Conservation (phyloP, 2,329 filamentous ascomycete species). For the Cryphonectria nitschkei region DNA sequence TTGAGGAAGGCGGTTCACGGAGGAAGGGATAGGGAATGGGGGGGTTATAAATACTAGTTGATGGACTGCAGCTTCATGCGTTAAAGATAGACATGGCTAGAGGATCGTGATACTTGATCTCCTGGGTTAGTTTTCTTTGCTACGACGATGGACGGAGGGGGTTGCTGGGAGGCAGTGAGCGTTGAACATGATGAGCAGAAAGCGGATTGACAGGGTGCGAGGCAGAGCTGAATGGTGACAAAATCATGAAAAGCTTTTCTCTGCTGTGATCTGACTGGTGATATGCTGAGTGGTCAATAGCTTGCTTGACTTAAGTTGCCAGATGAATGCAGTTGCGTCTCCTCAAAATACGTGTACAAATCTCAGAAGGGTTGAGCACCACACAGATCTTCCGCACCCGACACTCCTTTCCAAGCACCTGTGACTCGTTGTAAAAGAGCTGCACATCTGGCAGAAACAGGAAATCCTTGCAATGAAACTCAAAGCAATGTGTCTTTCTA, state of each 20-base stretch:
- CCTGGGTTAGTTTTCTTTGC: not conserved
- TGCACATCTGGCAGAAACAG: not conserved
- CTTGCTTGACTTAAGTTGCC: not conserved
- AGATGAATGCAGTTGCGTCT: not conserved
- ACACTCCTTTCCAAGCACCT: not conserved
- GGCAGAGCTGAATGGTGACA: not conserved
- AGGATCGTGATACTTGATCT: constrained; percentile 9
- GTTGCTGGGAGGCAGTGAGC: not conserved
- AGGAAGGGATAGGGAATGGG: not conserved
- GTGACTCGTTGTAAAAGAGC: not conserved
- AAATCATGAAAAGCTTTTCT: not conserved
- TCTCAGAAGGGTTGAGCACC: not conserved
- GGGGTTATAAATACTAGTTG: not conserved
- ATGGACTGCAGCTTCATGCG: not conserved
- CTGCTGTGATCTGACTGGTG: not conserved
- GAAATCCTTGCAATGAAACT: not conserved
- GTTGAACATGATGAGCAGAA: not conserved
- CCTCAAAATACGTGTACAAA: not conserved
- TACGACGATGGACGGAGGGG: not conserved
- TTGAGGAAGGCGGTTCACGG: not conserved
- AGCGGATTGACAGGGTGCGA: not conserved
- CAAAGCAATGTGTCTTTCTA: too few species aligned
- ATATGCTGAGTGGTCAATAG: not conserved
- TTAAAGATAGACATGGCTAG: constrained; percentile 26
- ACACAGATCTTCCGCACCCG: not conserved